Conservation (phyloP, 2,329 filamentous ascomycete species). For the Ampelomyces quisqualis region DNA sequence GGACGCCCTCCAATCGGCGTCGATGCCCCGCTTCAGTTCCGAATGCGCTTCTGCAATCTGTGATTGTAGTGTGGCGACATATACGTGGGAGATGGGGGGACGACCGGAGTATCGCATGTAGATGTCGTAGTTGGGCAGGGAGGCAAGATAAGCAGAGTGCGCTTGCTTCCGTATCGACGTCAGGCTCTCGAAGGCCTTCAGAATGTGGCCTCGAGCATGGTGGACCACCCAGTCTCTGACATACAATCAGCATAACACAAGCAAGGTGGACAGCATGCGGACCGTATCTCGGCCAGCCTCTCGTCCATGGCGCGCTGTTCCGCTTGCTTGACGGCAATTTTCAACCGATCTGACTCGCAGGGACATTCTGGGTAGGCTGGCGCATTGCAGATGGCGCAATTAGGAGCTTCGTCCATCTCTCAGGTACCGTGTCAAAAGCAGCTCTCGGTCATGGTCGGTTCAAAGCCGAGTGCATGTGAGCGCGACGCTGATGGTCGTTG, state of each 20-base stretch:
- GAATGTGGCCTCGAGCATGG: conserved; percentile 49
- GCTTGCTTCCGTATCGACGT: conserved; percentile 45
- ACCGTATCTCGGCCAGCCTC: conserved; percentile 40
- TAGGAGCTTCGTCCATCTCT: conserved; percentile 44
- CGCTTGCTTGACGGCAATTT: conserved; percentile 45
- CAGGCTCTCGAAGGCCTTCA: conserved; percentile 47
- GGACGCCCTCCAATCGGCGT: conserved; percentile 74
- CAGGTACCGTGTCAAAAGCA: conserved; percentile 25
- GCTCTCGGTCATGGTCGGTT: conserved; percentile 32
- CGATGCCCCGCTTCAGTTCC: conserved; percentile 69
- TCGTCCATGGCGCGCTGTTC: conserved; percentile 43
- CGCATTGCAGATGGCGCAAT: conserved; percentile 46
- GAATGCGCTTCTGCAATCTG: conserved; percentile 66
- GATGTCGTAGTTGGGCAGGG: conserved; percentile 50
- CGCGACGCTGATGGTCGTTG: conserved; percentile 10
- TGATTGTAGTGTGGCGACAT: conserved; percentile 45
- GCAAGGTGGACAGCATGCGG: conserved; percentile 3
- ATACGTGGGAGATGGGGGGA: conserved; percentile 47
- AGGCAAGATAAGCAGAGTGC: conserved; percentile 47
- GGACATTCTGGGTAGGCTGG: conserved; percentile 43
- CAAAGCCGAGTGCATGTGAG: conserved; percentile 7
- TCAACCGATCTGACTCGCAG: conserved; percentile 44
- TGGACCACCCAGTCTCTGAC: conserved; percentile 50
- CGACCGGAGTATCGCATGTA: conserved; percentile 50
- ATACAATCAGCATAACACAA: conserved; percentile 17